Evolutionary conservation across 495 filamentous ascomycete species (phyloP), one percentile per base, ranked within the genome.

Genomic region (Melanomma pulvis-pyrius): DNA sequence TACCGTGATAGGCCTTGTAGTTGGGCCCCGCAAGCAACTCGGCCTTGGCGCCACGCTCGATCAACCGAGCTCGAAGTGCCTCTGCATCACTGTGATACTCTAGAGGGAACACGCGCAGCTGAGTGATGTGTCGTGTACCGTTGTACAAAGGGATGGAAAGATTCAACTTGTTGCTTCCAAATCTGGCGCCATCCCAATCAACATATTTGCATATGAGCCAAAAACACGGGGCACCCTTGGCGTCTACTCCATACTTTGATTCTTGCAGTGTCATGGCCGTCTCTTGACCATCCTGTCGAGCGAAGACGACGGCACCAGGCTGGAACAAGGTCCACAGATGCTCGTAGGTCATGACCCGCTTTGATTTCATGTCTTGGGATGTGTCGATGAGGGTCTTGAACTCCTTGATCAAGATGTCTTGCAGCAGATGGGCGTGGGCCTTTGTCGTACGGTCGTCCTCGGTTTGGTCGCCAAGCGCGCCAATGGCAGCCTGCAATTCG

Each of bases 1-100:
- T 68, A 22, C 86, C 88, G 22, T 81, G 75, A 70, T 89, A 89
- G 8, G 79, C 73, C 68, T 83, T 86, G 77, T 88, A 88, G 67
- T 87, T 82, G 46, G 82, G 83, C 0, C 88, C 87, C 36, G 80
- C 79, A n/a, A 86, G 79, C 41, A 52, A 46, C 63, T 79, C 78
- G 19, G 78, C 66, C 61, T 71, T 75, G 30, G 65, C 66, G 26
- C 77, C 78, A 11, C 77, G 75, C 63, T 75, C 67, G 41, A 76
- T 69, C 6, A 80, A 66, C 12, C 72, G 63, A 15, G 51, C 59
- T 22, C 67, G 68, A 13, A 87, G 68, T 19, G 70, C 75, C 0
- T 80, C 74, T 32, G 75, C 70, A 12, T 83, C 75, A 0, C 75
- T 63, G 71, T 90, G 87, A 68, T 81, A 87, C 6, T 75, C 74